These are phyloP conservation scores for Blepharisma undulans DNA, from an alignment of 169 alveolate species.

Conservation along the genomic window DNA sequence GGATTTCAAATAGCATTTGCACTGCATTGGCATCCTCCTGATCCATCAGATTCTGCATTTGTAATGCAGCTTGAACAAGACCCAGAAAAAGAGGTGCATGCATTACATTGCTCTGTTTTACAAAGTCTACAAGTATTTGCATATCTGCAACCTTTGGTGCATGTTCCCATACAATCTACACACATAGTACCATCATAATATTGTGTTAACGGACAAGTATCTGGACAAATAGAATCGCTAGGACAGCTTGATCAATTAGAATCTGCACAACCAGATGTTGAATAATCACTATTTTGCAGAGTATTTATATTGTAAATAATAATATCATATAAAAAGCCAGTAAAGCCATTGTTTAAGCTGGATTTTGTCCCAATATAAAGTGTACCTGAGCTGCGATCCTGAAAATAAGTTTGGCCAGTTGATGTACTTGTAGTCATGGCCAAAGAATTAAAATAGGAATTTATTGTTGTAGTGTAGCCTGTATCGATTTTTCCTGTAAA, in stretches of 20 bases:
- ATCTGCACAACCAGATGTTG: background rate
- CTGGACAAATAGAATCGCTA: background rate
- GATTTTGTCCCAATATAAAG: background rate
- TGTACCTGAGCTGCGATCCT: background rate
- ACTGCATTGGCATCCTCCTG: background rate
- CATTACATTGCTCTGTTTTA: background rate
- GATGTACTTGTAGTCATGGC: background rate
- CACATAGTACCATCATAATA: background rate
- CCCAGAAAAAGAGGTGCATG: background rate
- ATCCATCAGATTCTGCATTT: background rate
- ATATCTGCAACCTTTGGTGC: slow-evolving; percentile 11
- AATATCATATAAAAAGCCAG: background rate
- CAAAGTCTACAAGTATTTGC: background rate
- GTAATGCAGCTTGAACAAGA: background rate
- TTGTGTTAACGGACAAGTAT: background rate
- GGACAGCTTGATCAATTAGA: background rate
- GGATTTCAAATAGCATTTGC: background rate
- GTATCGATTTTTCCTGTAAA: background rate
- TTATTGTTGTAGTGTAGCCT: background rate
- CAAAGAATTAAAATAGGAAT: background rate
- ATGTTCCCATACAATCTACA: background rate
- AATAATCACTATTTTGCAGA: background rate
- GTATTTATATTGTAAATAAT: background rate
- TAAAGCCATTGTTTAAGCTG: background rate
- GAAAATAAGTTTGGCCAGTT: background rate